Base-by-base conservation (phyloP, 2,329 filamentous ascomycete species). In the Pseudogymnoascus sp. region DNA sequence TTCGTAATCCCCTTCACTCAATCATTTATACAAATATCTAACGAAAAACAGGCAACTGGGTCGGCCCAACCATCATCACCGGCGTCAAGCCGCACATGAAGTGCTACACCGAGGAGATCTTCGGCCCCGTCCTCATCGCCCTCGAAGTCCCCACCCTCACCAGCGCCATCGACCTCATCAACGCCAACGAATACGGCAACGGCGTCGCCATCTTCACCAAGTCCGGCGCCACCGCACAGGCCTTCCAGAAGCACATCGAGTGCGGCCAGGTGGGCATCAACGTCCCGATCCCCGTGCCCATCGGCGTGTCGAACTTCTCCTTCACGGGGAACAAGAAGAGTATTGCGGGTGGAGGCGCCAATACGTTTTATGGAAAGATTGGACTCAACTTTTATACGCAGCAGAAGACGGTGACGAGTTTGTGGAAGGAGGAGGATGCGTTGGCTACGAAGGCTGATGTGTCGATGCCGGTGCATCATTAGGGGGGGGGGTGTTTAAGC, bases 351-450 rank as follows among this genome's bases (percentile, higher is more conserved):
- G 93, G 93, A 61, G 93, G 95, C 65, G 89, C 90, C 38, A 96
- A 85, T 78, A 96, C 92, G 14, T 97, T 99, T 75, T 99, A 99
- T 77, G 95, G 95, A 68, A 89, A 90, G 77, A 91, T 92, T 0
- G 95, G 93, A 23, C 78, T 99, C 74, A 88, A 90, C 74, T 99
- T 99, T 75, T 97, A 96, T 77, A 99, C 95, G 2, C 95, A 97
- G 79, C 84, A 90, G 73, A 97, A 99, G 89, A 99, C 95, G 2
- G 95, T 99, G 59, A 99, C 95, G 62, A 88, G 91, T 68, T 78
- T 96, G 74, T 99, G 95, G 95, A 86, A 86, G 72, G 86, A 84
- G 65, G 87, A 93, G 72, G 93, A 97, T 78, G 93, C 91, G 0
- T 84, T 95, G 59, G 88, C 86, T 63, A 89, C 87, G 68, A 93